Percentiles rank a stretch among this genome's conserved stretches.
Conservation (phyloP, 306 rosid genomes). For the Gastrolobium villosum region DNA sequence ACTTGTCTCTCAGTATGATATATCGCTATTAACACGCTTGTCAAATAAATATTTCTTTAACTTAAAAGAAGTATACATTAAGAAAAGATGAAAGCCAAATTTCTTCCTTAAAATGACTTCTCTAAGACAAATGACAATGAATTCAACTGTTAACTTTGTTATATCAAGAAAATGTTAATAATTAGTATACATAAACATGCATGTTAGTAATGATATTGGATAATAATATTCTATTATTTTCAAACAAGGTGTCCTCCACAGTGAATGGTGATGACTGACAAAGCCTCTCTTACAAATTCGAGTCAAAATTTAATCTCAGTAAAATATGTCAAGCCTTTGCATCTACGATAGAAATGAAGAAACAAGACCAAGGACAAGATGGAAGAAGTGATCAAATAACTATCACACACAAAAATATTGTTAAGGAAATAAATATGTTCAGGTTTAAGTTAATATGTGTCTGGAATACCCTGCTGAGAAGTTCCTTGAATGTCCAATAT, state of each 20-base stretch:
- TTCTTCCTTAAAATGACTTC: conserved; percentile 12
- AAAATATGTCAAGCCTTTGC: conserved; percentile 30
- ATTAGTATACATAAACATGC: conserved; percentile 12
- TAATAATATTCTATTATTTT: conserved; percentile 15
- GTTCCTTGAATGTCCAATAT: conserved; percentile 82
- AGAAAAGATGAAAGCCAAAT: not conserved
- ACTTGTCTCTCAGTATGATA: conserved; percentile 12
- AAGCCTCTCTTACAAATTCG: not conserved
- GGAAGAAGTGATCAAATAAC: conserved; percentile 25
- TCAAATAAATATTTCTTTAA: conserved; percentile 1
- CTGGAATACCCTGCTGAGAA: conserved; percentile 64
- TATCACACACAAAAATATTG: not conserved
- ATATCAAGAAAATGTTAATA: conserved; percentile 2
- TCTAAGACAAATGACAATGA: not conserved
- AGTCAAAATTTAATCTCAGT: conserved; percentile 25
- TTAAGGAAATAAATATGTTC: conserved; percentile 6
- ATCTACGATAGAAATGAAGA: conserved; percentile 2
- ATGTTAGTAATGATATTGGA: conserved; percentile 16
- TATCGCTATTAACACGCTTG: conserved; percentile 18
- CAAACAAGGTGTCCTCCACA: too few species aligned
- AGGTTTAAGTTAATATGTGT: not conserved
- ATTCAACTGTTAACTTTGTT: not conserved
- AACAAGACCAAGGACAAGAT: conserved; percentile 21
- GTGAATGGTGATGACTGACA: not conserved
- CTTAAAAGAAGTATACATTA: not conserved